A percentile compares a stretch with the other conserved stretches of the same genome.
Conservation (phyloP, 768 basidiomycete genomes). For the Holtermanniella nyarrowii region DNA sequence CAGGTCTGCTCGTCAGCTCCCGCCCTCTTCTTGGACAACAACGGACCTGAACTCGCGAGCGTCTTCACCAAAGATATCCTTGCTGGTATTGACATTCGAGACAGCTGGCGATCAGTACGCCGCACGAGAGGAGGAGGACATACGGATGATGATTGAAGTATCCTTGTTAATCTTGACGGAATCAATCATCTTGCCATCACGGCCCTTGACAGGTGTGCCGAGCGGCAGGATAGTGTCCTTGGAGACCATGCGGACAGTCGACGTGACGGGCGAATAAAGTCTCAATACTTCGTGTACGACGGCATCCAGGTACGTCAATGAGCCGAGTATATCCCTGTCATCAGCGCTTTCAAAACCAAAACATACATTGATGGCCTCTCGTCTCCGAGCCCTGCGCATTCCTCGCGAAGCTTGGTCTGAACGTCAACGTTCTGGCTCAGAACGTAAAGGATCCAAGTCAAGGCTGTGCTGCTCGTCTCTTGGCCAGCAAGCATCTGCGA, state of each 20-base stretch:
- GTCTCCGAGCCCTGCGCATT: constrained; percentile 47
- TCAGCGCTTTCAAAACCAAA: constrained; percentile 1
- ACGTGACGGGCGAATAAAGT: constrained; percentile 27
- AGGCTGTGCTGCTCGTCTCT: constrained; percentile 68
- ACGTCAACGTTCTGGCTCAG: constrained; percentile 58
- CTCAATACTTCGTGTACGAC: constrained; percentile 45
- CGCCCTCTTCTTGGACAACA: not conserved
- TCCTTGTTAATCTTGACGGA: constrained; percentile 31
- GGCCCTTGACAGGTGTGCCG: constrained; percentile 27
- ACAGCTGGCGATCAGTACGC: constrained; percentile 25
- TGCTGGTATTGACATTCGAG: constrained; percentile 30
- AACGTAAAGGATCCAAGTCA: constrained; percentile 74
- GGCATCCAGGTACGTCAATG: constrained; percentile 63
- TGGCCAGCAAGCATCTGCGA: constrained; percentile 50
- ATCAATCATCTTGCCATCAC: constrained; percentile 33
- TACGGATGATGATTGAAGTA: constrained; percentile 34
- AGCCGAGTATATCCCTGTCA: constrained; percentile 52
- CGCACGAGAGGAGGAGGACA: constrained; percentile 4
- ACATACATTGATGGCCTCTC: constrained; percentile 29
- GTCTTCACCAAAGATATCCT: constrained; percentile 35
- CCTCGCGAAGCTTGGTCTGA: constrained; percentile 62
- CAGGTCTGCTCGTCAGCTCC: constrained; percentile 13
- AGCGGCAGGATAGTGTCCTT: constrained; percentile 26
- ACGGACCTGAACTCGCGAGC: constrained; percentile 33
- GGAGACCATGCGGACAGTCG: constrained; percentile 23